Base-by-base conservation (phyloP, 148 eudicot species). In the Talinum fruticosum region DNA sequence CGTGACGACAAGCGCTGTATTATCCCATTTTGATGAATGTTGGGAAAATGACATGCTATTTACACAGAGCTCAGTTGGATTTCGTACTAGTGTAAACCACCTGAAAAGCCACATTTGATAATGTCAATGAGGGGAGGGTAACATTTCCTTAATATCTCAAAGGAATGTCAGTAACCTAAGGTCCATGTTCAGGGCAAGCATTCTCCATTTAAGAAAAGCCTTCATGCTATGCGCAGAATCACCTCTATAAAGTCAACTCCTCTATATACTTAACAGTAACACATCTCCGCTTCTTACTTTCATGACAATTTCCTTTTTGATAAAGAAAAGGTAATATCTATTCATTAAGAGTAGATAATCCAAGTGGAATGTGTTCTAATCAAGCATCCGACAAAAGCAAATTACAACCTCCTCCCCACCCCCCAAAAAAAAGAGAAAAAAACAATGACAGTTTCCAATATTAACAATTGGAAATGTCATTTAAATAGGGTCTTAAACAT, bases 1-100 rank as follows among this genome's bases (percentile, higher is more conserved):
- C 8, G 93, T 93, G 53, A 91, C 99, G 61, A 91, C 97, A 51
- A 96, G 87, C 19, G 99, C 99, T 69, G 99, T 84, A 86, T 96
- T 96, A 65, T 98, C 99, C 99, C 98, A 93, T 59, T 82, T 91
- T 47, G 99, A 96, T 45, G 98, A 83, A 75, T 93, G 94, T 35
- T 89, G 86, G 74, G 99, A 96, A 81, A 96, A 96, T 45, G 99
- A 93, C 99, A 96, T 96, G 82, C 99, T 98, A 82, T 96, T 96
- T 38, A 96, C 85, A 80, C 99, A 96, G 57, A 96, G 87, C 87
- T 96, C 99, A 30, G 87, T 82, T 45, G 95, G 91, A 81, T 91
- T n/a, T 79, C 65, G 97, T 96, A 85, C 97, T 91, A n/a, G 99
- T 96, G 49, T 90, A 88, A 83, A 96, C 99, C 79, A 96, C 96